Base-by-base conservation (phyloP, 306 rosid genomes). In the Rosa persica region DNA sequence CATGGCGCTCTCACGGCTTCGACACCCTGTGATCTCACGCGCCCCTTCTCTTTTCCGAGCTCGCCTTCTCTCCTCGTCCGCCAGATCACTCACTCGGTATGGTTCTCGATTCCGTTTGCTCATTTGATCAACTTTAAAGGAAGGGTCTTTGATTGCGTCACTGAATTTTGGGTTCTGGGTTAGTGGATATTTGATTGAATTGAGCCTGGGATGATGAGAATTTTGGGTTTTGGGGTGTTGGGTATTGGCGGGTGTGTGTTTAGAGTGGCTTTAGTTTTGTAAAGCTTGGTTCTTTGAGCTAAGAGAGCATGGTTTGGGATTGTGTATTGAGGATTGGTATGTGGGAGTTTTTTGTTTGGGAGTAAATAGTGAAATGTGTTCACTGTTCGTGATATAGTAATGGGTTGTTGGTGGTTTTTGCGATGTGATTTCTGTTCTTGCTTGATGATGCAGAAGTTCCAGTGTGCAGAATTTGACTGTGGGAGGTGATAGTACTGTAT, bases 1-100 rank as follows among this genome's bases (percentile, higher is more conserved):
- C 20, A 92, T 93, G 99, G 94, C 90, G 72, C 96, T 95, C 78
- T 87, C 93, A 30, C 97, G 98, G 80, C 96, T 95, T 83, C 92
- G 98, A 38, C 86, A 86, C 66, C 92, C 94, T 40, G 86, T 91
- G 82, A 74, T 95, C 84, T 87, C 86, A 72, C 91, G 89, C 4
- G 88, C 87, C 81, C 74, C 90, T 6, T 85, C 64, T 72, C 76
- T 88, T 34, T 43, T 85, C 12, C 82, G 81, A 78, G 87, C 89
- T 79, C 99, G 96, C 6, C 73, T 89, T 61, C 89, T 87, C 64
- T 87, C 86, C 46, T 81, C 87, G 23, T 65, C 91, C 76, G n/a
- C 88, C 87, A 79, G 98, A 87, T 91, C 89, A 85, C 52, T 86
- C 39, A 73, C 81, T 25, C 81, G 94, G 99, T 91, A 87, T 6